Conservation (phyloP, 2,329 filamentous ascomycete genomes). For the Penicillium sp. region DNA sequence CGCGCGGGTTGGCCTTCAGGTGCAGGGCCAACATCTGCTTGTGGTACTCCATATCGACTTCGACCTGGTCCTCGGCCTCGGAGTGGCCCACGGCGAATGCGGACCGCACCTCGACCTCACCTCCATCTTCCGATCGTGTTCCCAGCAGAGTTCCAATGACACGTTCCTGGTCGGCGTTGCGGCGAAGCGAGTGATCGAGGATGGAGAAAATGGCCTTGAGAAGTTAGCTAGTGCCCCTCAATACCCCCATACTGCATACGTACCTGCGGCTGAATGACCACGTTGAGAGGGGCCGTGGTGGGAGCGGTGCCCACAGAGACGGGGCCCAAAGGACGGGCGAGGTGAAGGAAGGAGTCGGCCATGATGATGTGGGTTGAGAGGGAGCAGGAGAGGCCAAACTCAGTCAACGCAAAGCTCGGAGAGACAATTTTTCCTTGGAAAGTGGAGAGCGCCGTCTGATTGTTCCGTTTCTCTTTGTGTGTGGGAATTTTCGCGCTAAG, state of each 20-base stretch:
- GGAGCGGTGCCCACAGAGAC: conserved; percentile 72
- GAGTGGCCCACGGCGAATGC: conserved; percentile 98
- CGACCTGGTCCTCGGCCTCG: conserved; percentile 96
- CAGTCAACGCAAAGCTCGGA: conserved; percentile 16
- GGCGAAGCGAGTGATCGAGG: conserved; percentile 86
- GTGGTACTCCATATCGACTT: conserved; percentile 99
- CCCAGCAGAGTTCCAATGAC: conserved; percentile 96
- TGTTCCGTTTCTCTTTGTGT: conserved; percentile 37
- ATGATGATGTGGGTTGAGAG: conserved; percentile 56
- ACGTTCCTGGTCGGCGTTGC: conserved; percentile 85
- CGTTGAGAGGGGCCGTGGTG: conserved; percentile 84
- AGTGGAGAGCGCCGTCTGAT: conserved; percentile 30
- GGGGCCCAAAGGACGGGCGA: conserved; percentile 85
- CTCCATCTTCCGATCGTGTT: conserved; percentile 90
- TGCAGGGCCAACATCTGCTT: conserved; percentile 98
- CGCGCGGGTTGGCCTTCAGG: conserved; percentile 87
- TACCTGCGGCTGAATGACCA: conserved; percentile 95
- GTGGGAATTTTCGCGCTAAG: conserved; percentile 48
- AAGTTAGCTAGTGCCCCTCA: conserved; percentile 13
- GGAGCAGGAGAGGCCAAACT: conserved; percentile 9
- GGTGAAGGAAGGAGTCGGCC: conserved; percentile 89
- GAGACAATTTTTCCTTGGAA: conserved; percentile 29
- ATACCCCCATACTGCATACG: conserved; percentile 26
- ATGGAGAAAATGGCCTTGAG: conserved; percentile 59
- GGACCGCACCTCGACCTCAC: conserved; percentile 90